These are phyloP conservation scores for Phytophthora fragariae DNA, from an alignment of 352 stramenopile genomes.

Conservation along the genomic window DNA sequence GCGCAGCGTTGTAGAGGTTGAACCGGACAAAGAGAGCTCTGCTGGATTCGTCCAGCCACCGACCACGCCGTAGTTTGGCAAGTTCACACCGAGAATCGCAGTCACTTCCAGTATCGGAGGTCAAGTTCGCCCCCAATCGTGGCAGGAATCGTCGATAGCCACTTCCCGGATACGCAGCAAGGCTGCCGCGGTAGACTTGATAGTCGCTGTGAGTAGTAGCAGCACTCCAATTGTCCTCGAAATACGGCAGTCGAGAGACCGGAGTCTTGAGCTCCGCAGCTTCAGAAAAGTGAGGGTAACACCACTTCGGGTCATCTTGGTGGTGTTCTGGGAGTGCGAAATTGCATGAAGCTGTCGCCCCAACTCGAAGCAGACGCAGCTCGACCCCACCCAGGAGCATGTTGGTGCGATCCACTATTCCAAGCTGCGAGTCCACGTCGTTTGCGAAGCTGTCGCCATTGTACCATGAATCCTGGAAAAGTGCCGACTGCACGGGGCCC, in stretches of 20 bases:
- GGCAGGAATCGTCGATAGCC: slow-evolving; percentile 40
- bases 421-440: slow-evolving; percentile 63
- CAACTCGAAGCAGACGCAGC: slow-evolving; percentile 58
- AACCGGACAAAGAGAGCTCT: slow-evolving; percentile 65
- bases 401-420: slow-evolving; percentile 52
- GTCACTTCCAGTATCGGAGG: background rate
- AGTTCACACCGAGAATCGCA: slow-evolving; percentile 57
- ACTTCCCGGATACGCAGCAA: slow-evolving; percentile 48
- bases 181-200: slow-evolving; percentile 36
- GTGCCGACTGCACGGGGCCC: slow-evolving; percentile 43
- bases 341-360: slow-evolving; percentile 33
- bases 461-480: slow-evolving; percentile 67
- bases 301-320: slow-evolving; percentile 27
- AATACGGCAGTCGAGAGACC: slow-evolving; percentile 22
- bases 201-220: slow-evolving; percentile 16
- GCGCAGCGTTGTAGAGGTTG: slow-evolving; percentile 70
- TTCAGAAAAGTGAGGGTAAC: slow-evolving; percentile 49
- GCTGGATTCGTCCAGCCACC: slow-evolving; percentile 64
- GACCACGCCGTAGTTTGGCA: slow-evolving; percentile 29
- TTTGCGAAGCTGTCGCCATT: slow-evolving; percentile 58
- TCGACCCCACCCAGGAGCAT: slow-evolving; percentile 71
- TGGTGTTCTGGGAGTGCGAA: slow-evolving; percentile 2
- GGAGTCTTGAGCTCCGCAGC: slow-evolving; percentile 31
- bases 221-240: slow-evolving; percentile 43
- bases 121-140: slow-evolving; percentile 18